Base-by-base conservation (phyloP, 495 filamentous ascomycete species). In the Penicillium parvum region DNA sequence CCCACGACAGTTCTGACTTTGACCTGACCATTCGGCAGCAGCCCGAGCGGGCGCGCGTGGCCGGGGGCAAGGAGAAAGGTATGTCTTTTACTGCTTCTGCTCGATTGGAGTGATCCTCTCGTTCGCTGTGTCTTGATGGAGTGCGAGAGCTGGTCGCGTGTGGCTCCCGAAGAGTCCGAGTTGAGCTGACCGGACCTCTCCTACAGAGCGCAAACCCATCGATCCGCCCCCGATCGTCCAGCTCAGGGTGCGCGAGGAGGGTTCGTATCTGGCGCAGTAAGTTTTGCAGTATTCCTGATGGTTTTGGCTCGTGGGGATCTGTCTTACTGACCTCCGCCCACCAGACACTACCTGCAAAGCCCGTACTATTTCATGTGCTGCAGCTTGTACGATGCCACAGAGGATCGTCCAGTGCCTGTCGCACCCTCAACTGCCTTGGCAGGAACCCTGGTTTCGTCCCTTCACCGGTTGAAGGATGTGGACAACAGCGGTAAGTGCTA, bases 171-270 rank as follows among this genome's bases (percentile, higher is more conserved):
- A n/a, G n/a, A n/a, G n/a, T n/a, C n/a, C n/a, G 32, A 35, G 41
- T 15, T 16, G 25, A 10, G 32, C 33, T 17, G 25, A 3, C 36
- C 23, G 33, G 40, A 29, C 19, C 7, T 20, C 5, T 12, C 22
- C 29, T 36, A 19, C 68, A 95, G 92, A 89, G 52, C 84, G 92
- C 51, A 96, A 95, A 64, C 89, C 92, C 3, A 82, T 98, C 57
- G 92, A 98, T 59, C 92, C 92, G 33, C 92, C 91, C 17, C 92
- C 92, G 38, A 88, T 96, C 57, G 75, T 96, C 20, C 87, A 96
- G 67, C 72, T 97, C 27, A 76, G 77, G 37, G 81, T 95, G 52
- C 78, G 74, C 47, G 74, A 76, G 51, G 73, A 81, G 45, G 65
- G 58, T 34, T 72, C 74, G 27, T 90, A 95, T 63, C 83, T 88